Percentiles rank a stretch among this genome's conserved stretches.
Conservation (phyloP, 2,329 filamentous ascomycete genomes). For the Colletotrichum eleusines region DNA sequence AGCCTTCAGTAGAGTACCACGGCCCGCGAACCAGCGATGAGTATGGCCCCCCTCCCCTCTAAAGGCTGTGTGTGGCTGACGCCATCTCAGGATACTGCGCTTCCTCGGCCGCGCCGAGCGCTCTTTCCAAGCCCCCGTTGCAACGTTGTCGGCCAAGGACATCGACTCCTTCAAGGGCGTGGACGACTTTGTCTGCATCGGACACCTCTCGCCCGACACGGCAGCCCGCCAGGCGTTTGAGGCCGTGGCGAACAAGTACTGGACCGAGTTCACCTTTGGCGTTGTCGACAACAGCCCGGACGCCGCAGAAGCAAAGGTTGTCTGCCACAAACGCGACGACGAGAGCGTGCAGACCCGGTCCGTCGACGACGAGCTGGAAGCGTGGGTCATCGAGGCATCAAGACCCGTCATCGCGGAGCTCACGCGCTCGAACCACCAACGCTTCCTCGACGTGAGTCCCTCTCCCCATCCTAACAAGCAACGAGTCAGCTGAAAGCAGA, state of each 20-base stretch:
- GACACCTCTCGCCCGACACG: constrained; percentile 45
- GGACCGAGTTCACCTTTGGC: constrained; percentile 53
- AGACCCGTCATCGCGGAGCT: constrained; percentile 51
- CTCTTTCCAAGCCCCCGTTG: constrained; percentile 44
- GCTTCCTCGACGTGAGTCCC: constrained; percentile 51
- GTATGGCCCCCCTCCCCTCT: neutral
- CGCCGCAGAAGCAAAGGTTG: constrained; percentile 43
- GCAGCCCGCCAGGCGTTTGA: constrained; percentile 43
- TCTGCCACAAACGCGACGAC: constrained; percentile 50
- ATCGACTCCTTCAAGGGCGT: constrained; percentile 46
- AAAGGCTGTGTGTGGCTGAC: neutral
- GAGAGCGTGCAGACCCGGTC: constrained; percentile 44
- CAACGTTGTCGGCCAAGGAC: constrained; percentile 40
- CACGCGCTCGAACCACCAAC: constrained; percentile 49
- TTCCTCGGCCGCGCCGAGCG: constrained; percentile 46
- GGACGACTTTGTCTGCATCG: constrained; percentile 51
- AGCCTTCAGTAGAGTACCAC: constrained; percentile 5
- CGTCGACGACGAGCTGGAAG: constrained; percentile 45
- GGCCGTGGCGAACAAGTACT: constrained; percentile 46
- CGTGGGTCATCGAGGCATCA: constrained; percentile 47
- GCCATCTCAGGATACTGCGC: constrained; percentile 43
- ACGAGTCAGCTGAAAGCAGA: constrained; percentile 1
- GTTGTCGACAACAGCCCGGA: constrained; percentile 42
- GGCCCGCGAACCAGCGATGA: constrained; percentile 27
- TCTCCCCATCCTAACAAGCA: neutral